Conservation (phyloP, 331 rosid genomes). For the Quercus phellos region DNA sequence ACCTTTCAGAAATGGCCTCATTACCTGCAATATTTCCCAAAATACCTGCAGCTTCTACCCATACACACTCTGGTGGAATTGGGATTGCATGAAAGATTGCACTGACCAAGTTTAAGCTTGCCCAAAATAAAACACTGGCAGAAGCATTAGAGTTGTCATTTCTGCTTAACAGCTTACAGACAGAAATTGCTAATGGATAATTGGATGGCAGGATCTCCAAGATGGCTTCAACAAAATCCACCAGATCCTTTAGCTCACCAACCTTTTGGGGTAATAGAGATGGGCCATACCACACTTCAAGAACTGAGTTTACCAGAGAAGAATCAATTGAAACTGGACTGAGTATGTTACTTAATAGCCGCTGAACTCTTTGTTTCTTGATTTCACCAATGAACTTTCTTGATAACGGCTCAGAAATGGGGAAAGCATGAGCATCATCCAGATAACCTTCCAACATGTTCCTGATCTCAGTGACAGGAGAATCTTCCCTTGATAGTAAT, state of each 20-base stretch:
- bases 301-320: slow-evolving; percentile 58
- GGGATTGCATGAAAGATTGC: slow-evolving; percentile 72
- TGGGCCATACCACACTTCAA: slow-evolving; percentile 73
- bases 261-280: slow-evolving; percentile 58
- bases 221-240: slow-evolving; percentile 81
- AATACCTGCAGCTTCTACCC: slow-evolving; percentile 76
- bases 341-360: slow-evolving; percentile 49
- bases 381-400: slow-evolving; percentile 53
- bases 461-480: slow-evolving; percentile 37
- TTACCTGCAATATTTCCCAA: slow-evolving; percentile 45
- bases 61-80: slow-evolving; percentile 69
- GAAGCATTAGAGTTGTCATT: slow-evolving; percentile 24
- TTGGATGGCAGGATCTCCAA: slow-evolving; percentile 72
- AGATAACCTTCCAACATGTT: slow-evolving; percentile 50
- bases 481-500: slow-evolving; percentile 39
- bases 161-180: slow-evolving; percentile 57
- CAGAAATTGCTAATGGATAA: slow-evolving; percentile 56
- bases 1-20: slow-evolving; percentile 53
- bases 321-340: slow-evolving; percentile 58
- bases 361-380: slow-evolving; percentile 73
- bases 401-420: slow-evolving; percentile 46
- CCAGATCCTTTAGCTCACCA: slow-evolving; percentile 55
- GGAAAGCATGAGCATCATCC: slow-evolving; percentile 38
- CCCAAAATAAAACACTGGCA: slow-evolving; percentile 71
- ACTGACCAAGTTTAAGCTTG: slow-evolving; percentile 62